phyloP scores from a whole-genome alignment of 495 filamentous ascomycete species.

The Penicillium macrosclerotiorum region DNA sequence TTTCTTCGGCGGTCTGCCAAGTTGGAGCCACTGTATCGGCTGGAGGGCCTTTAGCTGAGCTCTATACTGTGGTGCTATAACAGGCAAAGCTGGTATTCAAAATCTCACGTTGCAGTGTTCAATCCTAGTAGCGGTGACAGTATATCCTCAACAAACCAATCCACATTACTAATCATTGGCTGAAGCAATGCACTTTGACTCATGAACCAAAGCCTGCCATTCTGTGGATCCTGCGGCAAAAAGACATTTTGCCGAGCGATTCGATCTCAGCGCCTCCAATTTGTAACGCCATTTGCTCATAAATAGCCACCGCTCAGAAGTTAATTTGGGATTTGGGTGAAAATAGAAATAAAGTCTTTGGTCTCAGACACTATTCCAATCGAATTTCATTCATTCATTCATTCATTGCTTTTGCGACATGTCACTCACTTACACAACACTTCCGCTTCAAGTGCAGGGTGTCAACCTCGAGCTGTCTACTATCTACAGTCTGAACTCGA shows the following conservation, averaged over 20 bases:
- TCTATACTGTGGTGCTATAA: too few species aligned
- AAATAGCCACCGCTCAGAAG: too few species aligned
- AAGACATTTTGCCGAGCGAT: not conserved
- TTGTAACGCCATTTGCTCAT: too few species aligned
- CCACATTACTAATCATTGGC: too few species aligned
- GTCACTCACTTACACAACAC: conserved; percentile 12
- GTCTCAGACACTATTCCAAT: too few species aligned
- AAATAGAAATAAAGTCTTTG: too few species aligned
- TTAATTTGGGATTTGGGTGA: too few species aligned
- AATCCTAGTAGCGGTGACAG: too few species aligned
- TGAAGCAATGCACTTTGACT: not conserved
- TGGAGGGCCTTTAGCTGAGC: conserved; percentile 35
- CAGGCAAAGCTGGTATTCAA: not conserved
- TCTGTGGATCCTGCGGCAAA: too few species aligned
- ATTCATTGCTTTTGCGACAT: conserved; percentile 3
- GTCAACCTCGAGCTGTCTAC: conserved; percentile 22
- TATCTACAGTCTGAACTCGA: conserved; percentile 13
- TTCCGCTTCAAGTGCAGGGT: conserved; percentile 17
- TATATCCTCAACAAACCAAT: too few species aligned
- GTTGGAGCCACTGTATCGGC: conserved; percentile 62
- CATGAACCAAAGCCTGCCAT: not conserved
- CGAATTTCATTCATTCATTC: not conserved
- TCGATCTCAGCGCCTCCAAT: too few species aligned
- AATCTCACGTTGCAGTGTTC: too few species aligned
- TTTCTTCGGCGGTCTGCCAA: conserved; percentile 54